phyloP scores from a whole-genome alignment of 2,329 filamentous ascomycete genomes.

The Metarhizium rileyi region DNA sequence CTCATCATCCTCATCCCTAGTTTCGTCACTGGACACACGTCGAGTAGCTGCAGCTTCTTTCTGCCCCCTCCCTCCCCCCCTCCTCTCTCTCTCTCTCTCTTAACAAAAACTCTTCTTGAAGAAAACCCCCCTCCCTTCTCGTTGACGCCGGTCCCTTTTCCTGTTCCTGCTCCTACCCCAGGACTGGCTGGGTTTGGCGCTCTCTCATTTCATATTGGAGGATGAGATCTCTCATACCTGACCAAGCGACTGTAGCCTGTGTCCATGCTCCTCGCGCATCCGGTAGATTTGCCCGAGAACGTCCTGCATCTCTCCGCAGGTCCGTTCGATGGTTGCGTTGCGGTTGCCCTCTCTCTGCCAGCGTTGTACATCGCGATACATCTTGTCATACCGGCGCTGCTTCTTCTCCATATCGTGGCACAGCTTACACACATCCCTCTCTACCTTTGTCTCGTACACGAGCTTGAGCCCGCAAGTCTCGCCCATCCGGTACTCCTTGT shows the following conservation, averaged over 20 bases:
- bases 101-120: constrained; percentile 8
- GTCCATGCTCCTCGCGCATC: constrained; percentile 32
- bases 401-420: constrained; percentile 89
- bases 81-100: too few relatives aligned
- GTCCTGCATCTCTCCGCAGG: constrained; percentile 58
- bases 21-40: constrained; percentile 9
- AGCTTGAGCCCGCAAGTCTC: constrained; percentile 95
- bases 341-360: constrained; percentile 72
- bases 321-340: constrained; percentile 60
- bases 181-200: constrained; percentile 5
- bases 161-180: background rate
- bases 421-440: constrained; percentile 62
- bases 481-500: constrained; percentile 88
- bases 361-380: constrained; percentile 62
- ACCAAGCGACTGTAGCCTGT: constrained; percentile 24
- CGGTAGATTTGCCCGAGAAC: constrained; percentile 50
- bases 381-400: constrained; percentile 62
- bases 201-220: constrained; percentile 4
- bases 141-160: background rate
- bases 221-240: constrained; percentile 15
- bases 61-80: too few relatives aligned
- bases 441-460: constrained; percentile 62
- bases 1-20: constrained; percentile 5
- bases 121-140: background rate
- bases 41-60: constrained; percentile 10